Evolutionary conservation across 169 alveolate species (phyloP).

Genomic region (Plasmodium inui): DNA sequence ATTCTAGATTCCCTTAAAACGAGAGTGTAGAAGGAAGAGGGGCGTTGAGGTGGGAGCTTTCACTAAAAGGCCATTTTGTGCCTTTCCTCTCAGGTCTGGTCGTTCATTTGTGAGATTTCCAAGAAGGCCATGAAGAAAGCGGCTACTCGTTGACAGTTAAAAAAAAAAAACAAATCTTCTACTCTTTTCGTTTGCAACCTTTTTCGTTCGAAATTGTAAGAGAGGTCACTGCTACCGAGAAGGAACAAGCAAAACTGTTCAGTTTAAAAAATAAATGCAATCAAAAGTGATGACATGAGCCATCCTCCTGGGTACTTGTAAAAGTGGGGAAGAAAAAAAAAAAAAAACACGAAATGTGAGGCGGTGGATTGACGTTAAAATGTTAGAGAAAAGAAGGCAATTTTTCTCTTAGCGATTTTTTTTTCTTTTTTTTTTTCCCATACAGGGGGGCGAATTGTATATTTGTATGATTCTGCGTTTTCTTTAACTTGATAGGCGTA

Average conservation of each 20-base stretch:
- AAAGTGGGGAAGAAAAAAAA: not conserved
- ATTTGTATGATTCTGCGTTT: not conserved
- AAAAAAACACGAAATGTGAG: not conserved
- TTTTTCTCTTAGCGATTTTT: not conserved
- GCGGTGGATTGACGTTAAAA: not conserved
- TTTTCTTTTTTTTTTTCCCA: not conserved
- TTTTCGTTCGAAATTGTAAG: not conserved
- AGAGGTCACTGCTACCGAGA: not conserved
- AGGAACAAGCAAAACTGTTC: not conserved
- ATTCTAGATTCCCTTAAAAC: not conserved
- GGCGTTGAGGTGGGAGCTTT: not conserved
- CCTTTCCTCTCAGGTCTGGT: not conserved
- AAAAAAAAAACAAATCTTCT: not conserved
- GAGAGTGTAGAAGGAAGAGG: not conserved
- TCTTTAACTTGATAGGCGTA: not conserved
- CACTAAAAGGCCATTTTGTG: not conserved
- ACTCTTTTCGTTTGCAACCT: not conserved
- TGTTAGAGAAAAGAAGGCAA: not conserved
- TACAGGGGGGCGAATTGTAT: not conserved
- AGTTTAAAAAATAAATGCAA: not conserved
- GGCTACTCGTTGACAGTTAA: not conserved
- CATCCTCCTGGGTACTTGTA: not conserved
- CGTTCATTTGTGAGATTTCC: too few relatives aligned
- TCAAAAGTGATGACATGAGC: not conserved
- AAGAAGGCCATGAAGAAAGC: not conserved